A percentile compares a stretch with the other conserved stretches of the same genome.
phyloP scores from a whole-genome alignment of 345 rosid species.

The Ceriops tagal region DNA sequence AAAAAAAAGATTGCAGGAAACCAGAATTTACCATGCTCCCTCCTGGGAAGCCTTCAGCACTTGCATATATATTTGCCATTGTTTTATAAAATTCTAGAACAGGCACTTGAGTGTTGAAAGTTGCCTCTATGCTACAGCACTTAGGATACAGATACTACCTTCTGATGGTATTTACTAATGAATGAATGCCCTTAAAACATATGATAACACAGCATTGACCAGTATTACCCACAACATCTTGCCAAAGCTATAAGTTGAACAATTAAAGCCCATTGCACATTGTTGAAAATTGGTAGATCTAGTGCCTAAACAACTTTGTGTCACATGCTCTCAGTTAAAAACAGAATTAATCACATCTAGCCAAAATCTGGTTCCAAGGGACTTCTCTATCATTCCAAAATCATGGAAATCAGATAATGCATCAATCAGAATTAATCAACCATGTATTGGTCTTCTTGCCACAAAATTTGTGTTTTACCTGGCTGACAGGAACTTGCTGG shows the following conservation, averaged over 20 bases:
- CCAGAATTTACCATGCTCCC: neutral
- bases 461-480: slow-evolving; percentile 12
- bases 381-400: neutral
- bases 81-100: no score
- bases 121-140: no score
- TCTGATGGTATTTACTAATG: no score
- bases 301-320: neutral
- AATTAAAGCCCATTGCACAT: neutral
- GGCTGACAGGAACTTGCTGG: slow-evolving; percentile 11
- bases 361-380: neutral
- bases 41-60: neutral
- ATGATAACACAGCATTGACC: no score
- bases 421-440: neutral
- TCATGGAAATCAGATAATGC: neutral
- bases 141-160: no score
- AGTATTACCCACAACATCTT: no score
- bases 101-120: no score
- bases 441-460: no score
- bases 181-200: no score
- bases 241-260: no score
- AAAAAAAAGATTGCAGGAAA: neutral
- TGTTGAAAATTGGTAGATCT: neutral
- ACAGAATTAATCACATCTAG: neutral
- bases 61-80: no score
- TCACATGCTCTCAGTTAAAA: neutral